phyloP scores from a whole-genome alignment of 1,139 yeast genomes.

The Magnusiomyces sp. region DNA sequence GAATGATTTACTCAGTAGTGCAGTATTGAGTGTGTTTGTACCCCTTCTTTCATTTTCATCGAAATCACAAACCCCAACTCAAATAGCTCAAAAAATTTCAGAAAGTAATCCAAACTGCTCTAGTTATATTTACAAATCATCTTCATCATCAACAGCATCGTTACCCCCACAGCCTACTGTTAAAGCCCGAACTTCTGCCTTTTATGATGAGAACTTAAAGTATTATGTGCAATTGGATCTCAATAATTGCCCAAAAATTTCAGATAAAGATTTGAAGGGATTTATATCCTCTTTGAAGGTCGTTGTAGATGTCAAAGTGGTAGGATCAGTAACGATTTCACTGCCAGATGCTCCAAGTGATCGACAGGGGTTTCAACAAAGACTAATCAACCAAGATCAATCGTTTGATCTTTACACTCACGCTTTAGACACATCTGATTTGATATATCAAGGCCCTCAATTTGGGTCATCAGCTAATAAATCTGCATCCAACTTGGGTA shows the following conservation, averaged over 20 bases:
- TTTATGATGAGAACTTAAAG: constrained; percentile 11
- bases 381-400: constrained; percentile 6
- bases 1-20: no score
- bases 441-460: background rate
- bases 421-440: constrained; percentile 4
- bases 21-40: no score
- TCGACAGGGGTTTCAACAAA: no score
- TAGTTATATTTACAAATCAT: no score
- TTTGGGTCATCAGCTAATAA: background rate
- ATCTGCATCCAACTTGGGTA: no score
- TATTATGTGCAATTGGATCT: constrained; percentile 10
- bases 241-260: background rate
- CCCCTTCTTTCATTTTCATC: no score
- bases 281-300: constrained; percentile 7
- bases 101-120: no score
- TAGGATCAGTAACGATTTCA: constrained; percentile 7
- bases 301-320: constrained; percentile 9
- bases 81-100: no score
- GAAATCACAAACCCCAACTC: no score
- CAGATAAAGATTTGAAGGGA: constrained; percentile 7
- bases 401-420: constrained; percentile 13
- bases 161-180: no score
- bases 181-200: background rate
- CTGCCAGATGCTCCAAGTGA: constrained; percentile 4
- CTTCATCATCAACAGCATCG: no score